These are phyloP conservation scores for Rhizopogon sp. DNA, from an alignment of 768 basidiomycete genomes.

Conservation along the genomic window DNA sequence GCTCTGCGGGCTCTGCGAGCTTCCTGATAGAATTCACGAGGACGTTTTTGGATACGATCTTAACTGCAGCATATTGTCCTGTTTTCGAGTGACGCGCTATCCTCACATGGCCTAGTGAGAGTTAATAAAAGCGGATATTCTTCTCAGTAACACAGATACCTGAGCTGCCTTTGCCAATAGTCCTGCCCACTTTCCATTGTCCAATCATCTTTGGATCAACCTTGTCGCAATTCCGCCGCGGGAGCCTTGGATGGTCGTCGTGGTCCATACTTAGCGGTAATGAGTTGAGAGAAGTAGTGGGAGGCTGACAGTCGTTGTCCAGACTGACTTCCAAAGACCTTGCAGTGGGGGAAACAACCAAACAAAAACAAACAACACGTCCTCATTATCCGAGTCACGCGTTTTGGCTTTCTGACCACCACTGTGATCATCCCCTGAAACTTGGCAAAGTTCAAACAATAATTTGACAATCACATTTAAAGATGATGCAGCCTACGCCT, in stretches of 20 bases:
- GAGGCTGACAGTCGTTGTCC: not conserved
- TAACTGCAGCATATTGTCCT: slow-evolving; percentile 87
- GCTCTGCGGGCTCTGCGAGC: slow-evolving; percentile 70
- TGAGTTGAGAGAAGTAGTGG: not conserved
- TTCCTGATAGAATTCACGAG: slow-evolving; percentile 62
- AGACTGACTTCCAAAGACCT: no score
- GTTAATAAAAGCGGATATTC: not conserved
- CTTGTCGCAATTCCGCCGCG: slow-evolving; percentile 21
- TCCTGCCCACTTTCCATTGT: slow-evolving; percentile 78
- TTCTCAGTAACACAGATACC: slow-evolving; percentile 28
- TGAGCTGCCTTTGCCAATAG: slow-evolving; percentile 78
- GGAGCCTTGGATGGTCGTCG: slow-evolving; percentile 23
- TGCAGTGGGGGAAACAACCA: not conserved
- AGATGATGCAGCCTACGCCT: slow-evolving; percentile 61
- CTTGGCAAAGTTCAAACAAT: no score
- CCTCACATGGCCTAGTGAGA: slow-evolving; percentile 71
- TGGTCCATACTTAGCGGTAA: not conserved
- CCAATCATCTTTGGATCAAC: slow-evolving; percentile 68
- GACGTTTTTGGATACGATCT: slow-evolving; percentile 81
- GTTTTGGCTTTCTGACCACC: not conserved
- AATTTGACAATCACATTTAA: not conserved
- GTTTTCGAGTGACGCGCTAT: slow-evolving; percentile 86
- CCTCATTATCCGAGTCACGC: not conserved
- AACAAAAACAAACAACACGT: slow-evolving; percentile 20
- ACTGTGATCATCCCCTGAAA: not conserved